These are phyloP conservation scores for Apophysomyces elegans DNA, from an alignment of 371 early-diverging fungal genomes.

Conservation along the genomic window DNA sequence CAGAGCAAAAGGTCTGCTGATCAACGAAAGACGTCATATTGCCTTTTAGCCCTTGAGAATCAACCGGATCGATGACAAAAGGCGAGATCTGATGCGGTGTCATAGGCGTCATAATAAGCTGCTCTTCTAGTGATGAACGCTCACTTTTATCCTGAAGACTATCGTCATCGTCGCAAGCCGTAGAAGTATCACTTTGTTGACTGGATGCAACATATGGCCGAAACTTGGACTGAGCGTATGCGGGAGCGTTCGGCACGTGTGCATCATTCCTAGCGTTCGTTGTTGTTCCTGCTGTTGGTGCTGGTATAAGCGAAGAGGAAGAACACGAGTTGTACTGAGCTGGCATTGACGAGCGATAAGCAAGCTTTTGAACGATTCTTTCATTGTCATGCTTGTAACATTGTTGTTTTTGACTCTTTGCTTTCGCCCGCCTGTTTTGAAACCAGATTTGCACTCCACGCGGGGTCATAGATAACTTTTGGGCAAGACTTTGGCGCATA, in stretches of 20 bases:
- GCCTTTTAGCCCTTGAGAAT: background rate
- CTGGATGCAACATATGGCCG: conserved; percentile 26
- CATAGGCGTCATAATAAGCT: conserved; percentile 29
- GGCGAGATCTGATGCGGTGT: conserved; percentile 19
- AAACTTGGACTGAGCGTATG: conserved; percentile 24
- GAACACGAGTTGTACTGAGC: background rate
- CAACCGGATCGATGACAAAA: background rate
- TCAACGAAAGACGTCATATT: conserved; percentile 6
- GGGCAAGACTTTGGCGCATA: conserved; percentile 67
- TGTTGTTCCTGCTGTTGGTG: background rate
- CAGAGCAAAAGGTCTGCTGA: conserved; percentile 7
- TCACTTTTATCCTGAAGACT: conserved; percentile 11
- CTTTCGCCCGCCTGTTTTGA: conserved; percentile 95
- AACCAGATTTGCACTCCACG: conserved; percentile 97
- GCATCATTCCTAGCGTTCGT: background rate
- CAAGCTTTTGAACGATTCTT: background rate
- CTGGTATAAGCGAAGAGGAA: conserved; percentile 4
- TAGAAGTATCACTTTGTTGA: conserved; percentile 21
- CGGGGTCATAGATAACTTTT: conserved; percentile 81
- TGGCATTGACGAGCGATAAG: conserved; percentile 1
- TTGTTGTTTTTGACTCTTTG: conserved; percentile 22
- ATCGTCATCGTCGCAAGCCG: conserved; percentile 26
- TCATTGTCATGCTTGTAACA: background rate
- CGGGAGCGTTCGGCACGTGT: conserved; percentile 12
- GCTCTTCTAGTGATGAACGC: background rate